Conservation (phyloP, 768 basidiomycete species). For the Leccinellum albellum region DNA sequence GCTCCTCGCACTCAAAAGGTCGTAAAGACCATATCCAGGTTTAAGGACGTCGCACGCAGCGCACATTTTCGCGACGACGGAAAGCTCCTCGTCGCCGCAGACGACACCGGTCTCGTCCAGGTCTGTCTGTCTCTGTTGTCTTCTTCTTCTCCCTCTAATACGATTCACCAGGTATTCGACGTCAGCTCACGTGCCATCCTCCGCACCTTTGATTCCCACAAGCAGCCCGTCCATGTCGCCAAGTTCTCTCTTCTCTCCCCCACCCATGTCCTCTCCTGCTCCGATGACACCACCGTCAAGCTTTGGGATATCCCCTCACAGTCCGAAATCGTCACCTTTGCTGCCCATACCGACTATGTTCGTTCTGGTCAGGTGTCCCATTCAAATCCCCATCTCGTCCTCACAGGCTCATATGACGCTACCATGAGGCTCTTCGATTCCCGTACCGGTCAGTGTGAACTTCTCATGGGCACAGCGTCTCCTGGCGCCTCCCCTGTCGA, state of each 20-base stretch:
- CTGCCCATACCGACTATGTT: constrained; percentile 91
- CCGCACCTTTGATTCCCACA: constrained; percentile 87
- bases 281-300: constrained; percentile 91
- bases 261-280: constrained; percentile 88
- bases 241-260: constrained; percentile 82
- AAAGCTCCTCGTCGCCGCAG: constrained; percentile 91
- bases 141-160: not conserved
- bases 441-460: constrained; percentile 79
- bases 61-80: constrained; percentile 90
- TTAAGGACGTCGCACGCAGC: constrained; percentile 92
- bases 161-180: constrained; percentile 74
- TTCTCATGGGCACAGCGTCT: constrained; percentile 59
- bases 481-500: constrained; percentile 64
- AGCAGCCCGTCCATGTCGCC: constrained; percentile 93
- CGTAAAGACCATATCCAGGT: constrained; percentile 92
- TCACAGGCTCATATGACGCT: constrained; percentile 94
- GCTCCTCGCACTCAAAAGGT: constrained; percentile 95
- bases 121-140: constrained; percentile 25
- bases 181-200: constrained; percentile 90
- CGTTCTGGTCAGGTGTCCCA: constrained; percentile 87
- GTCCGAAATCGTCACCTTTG: constrained; percentile 71
- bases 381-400: constrained; percentile 75
- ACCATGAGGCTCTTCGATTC: constrained; percentile 87
- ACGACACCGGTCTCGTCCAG: constrained; percentile 88
- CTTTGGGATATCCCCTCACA: constrained; percentile 96